Evolutionary conservation across 2,329 filamentous ascomycete species (phyloP).

Genomic region (Verticillium alfalfae): DNA sequence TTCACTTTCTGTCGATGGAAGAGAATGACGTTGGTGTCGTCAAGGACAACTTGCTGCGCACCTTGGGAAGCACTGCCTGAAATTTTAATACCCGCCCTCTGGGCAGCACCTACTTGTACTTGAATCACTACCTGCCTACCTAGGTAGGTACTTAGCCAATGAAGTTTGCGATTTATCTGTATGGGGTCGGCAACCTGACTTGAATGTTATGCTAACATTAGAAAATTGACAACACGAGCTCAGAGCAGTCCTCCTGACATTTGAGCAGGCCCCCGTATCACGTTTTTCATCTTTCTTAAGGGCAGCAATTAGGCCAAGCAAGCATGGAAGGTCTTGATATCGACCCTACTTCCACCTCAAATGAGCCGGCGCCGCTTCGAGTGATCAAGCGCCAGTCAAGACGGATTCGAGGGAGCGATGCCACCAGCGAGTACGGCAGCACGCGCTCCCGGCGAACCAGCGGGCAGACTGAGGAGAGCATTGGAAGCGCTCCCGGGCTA

Average conservation of each 20-base stretch:
- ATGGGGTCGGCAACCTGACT: not conserved
- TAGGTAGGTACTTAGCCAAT: not conserved
- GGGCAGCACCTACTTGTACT: not conserved
- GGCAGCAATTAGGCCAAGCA: not conserved
- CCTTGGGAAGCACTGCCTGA: constrained; percentile 29
- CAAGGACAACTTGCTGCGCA: constrained; percentile 53
- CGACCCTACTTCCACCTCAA: not conserved
- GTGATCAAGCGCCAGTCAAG: constrained; percentile 36
- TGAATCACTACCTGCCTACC: not conserved
- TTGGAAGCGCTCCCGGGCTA: constrained; percentile 16
- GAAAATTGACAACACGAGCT: not conserved
- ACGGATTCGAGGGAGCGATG: not conserved
- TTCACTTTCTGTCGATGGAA: constrained; percentile 62
- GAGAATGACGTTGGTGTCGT: constrained; percentile 51
- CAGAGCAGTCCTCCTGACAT: not conserved
- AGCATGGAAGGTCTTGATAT: not conserved
- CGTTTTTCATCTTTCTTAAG: not conserved
- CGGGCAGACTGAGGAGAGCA: constrained; percentile 17
- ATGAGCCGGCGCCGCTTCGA: constrained; percentile 38
- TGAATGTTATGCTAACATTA: not conserved
- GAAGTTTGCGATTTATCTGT: not conserved
- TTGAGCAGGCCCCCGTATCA: not conserved
- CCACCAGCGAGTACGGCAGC: not conserved
- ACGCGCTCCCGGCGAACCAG: constrained; percentile 9
- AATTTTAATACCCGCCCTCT: not conserved